Evolutionary conservation across 2,329 filamentous ascomycete genomes (phyloP), one percentile per base, ranked within the genome.

Genomic region (Diaporthe nobilis): DNA sequence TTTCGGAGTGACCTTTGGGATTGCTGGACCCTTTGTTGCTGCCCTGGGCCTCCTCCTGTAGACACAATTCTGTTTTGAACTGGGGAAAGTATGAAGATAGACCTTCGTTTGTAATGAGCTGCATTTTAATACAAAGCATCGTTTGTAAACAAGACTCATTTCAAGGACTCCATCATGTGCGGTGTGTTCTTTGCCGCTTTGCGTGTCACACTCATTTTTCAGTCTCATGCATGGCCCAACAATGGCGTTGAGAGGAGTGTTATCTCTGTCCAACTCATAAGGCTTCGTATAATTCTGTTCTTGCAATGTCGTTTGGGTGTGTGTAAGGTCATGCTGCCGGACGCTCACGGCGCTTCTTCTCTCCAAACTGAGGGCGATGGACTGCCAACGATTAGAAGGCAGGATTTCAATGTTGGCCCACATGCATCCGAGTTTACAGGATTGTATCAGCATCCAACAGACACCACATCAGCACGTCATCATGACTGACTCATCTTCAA

Each of bases 1-100:
- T n/a, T 42, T 71, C 15, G 71, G 72, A 17, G 68, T 68, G 53
- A 63, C 74, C 20, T 72, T 76, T 58, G 74, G 76, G 13, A 53
- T 76, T 12, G 74, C 76, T 15, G 76, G 72, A 22, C 74, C 75
- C 20, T 4, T 73, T 2, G 4, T 57, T 12, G 58, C 49, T 1
- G 47, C 49, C 12, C 47, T 73, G 13, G 9, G 37, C 58, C 37
- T 73, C 12, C 20, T 73, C 10, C 13, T 67, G 9, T 73, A 65
- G 17, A 22, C 2, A 42, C 15, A 31, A 4, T 39, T 53, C 1
- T 17, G 22, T 13, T 22, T 42, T 7, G 10, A n/a, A 3, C 22
- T 1, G 7, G 2, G 13, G 34, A 13, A n/a, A 31, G n/a, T 17
- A 53, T 15, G 13, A 15, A 39, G 34, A 55, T 55, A 42, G 65